phyloP scores from a whole-genome alignment of 176 grass and related monocot genomes.

The Hyparrhenia diplandra region DNA sequence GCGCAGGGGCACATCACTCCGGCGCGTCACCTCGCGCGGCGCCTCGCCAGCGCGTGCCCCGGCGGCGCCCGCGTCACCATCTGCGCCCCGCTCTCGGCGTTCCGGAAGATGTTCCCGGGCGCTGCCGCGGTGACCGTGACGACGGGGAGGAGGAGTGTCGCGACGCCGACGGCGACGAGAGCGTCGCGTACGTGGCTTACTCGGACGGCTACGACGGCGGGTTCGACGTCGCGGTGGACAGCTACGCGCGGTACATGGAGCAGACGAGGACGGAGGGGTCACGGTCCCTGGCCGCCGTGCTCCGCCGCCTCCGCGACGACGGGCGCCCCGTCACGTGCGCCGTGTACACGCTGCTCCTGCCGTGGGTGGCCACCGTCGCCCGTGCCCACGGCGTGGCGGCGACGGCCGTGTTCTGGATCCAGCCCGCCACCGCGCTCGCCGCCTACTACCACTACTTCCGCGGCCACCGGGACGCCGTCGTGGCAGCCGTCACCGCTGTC shows the following conservation, averaged over 20 bases:
- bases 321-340: conserved; percentile 43
- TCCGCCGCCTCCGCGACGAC: conserved; percentile 18
- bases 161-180: neutral
- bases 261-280: conserved; percentile 10
- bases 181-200: conserved; percentile 36
- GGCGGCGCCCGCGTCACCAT: conserved; percentile 43
- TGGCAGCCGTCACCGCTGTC: neutral
- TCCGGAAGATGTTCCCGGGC: conserved; percentile 50
- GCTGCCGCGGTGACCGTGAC: neutral
- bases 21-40: conserved; percentile 53
- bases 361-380: conserved; percentile 53
- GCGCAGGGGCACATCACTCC: conserved; percentile 70
- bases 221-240: conserved; percentile 27
- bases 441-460: conserved; percentile 58
- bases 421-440: conserved; percentile 51
- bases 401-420: conserved; percentile 66
- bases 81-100: conserved; percentile 43
- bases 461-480: conserved; percentile 29
- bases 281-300: conserved; percentile 22
- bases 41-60: conserved; percentile 20
- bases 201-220: conserved; percentile 63
- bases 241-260: conserved; percentile 29
- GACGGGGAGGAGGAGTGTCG: neutral
- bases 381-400: conserved; percentile 24
- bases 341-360: conserved; percentile 52